phyloP scores from a whole-genome alignment of 2,329 filamentous ascomycete species.

The Diaporthe nobilis region DNA sequence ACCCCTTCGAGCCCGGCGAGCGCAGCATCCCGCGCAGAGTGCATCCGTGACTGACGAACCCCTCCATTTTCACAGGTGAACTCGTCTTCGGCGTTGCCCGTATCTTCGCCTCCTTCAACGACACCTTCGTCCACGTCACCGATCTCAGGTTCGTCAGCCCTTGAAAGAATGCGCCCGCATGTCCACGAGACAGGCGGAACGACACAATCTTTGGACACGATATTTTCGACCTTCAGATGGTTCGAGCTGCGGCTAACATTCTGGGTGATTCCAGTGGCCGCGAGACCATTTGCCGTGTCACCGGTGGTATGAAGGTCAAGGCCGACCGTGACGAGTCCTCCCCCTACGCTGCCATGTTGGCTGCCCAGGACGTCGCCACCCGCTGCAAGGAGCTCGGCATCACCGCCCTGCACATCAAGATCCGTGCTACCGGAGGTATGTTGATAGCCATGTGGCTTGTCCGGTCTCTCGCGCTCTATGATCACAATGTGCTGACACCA shows the following conservation, averaged over 20 bases:
- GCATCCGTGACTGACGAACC: constrained; percentile 42
- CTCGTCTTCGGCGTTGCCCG: constrained; percentile 98
- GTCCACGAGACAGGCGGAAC: constrained; percentile 33
- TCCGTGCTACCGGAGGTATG: constrained; percentile 97
- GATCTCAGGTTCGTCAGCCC: constrained; percentile 85
- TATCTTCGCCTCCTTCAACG: constrained; percentile 97
- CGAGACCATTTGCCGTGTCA: constrained; percentile 99
- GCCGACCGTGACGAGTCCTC: constrained; percentile 99
- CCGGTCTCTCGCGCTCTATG: not conserved
- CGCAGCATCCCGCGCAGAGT: not conserved
- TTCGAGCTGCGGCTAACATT: constrained; percentile 69
- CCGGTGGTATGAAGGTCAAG: constrained; percentile 99
- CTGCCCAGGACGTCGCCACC: constrained; percentile 95
- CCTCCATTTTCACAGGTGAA: constrained; percentile 74
- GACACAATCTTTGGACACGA: not conserved
- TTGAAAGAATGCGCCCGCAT: constrained; percentile 41
- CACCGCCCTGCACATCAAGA: constrained; percentile 99
- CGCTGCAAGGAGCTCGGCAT: constrained; percentile 82
- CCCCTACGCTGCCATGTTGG: constrained; percentile 99
- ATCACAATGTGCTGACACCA: constrained; percentile 21
- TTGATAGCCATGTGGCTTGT: constrained; percentile 43
- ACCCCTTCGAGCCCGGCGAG: constrained; percentile 28
- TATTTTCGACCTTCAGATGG: constrained; percentile 28
- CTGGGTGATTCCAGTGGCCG: constrained; percentile 88
- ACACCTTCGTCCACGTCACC: constrained; percentile 98